Conservation (phyloP, 306 rosid species). For the Pterocarpus santalinus region DNA sequence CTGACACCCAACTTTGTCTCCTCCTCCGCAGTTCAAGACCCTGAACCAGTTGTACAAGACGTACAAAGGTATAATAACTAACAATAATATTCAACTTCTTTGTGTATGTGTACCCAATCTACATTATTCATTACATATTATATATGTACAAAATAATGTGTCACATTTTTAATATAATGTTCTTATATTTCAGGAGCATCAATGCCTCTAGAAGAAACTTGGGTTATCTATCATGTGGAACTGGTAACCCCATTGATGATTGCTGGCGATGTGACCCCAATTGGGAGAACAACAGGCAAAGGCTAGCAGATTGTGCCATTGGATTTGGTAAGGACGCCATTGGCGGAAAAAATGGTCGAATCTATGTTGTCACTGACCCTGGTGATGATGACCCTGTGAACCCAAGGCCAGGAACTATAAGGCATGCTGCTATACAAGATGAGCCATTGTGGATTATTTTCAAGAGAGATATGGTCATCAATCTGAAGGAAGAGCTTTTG, state of each 20-base stretch:
- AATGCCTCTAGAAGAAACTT: slow-evolving; percentile 79
- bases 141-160: slow-evolving; percentile 4
- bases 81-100: background rate
- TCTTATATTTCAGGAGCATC: slow-evolving; percentile 64
- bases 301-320: slow-evolving; percentile 85
- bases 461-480: slow-evolving; percentile 87
- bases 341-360: slow-evolving; percentile 75
- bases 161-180: slow-evolving; percentile 32
- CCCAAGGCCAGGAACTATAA: slow-evolving; percentile 77
- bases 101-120: background rate
- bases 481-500: slow-evolving; percentile 66
- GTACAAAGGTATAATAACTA: slow-evolving; percentile 68
- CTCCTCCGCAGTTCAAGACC: slow-evolving; percentile 62
- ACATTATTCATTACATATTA: slow-evolving; percentile 1
- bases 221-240: slow-evolving; percentile 77
- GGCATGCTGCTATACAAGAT: slow-evolving; percentile 82
- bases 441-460: slow-evolving; percentile 89
- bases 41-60: slow-evolving; percentile 73
- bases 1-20: slow-evolving; percentile 46
- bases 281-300: slow-evolving; percentile 79
- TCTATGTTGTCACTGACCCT: slow-evolving; percentile 71
- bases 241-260: slow-evolving; percentile 90
- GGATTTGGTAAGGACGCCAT: slow-evolving; percentile 89
- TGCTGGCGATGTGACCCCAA: slow-evolving; percentile 87
- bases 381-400: slow-evolving; percentile 75